phyloP scores from a whole-genome alignment of 108 stramenopile species.

The Nitzschia sp. region DNA sequence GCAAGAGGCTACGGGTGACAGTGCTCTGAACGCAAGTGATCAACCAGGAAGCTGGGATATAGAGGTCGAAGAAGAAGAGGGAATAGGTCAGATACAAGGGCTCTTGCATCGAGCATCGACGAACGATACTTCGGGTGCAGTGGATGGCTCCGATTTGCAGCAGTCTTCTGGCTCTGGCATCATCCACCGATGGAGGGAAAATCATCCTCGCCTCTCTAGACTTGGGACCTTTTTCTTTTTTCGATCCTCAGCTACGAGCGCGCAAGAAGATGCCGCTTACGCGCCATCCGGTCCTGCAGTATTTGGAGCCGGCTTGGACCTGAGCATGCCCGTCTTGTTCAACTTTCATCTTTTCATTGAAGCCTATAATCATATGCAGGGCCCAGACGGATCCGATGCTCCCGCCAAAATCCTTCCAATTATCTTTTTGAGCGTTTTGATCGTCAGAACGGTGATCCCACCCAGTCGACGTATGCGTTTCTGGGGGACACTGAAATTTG shows the following conservation, averaged over 20 bases:
- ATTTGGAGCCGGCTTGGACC: slow-evolving; percentile 78
- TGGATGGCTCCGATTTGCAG: slow-evolving; percentile 8
- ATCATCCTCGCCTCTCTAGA: slow-evolving; percentile 40
- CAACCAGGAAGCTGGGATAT: slow-evolving; percentile 13
- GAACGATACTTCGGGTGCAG: slow-evolving; percentile 2
- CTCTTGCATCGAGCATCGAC: slow-evolving; percentile 10
- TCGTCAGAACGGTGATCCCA: slow-evolving; percentile 72
- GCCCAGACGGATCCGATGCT: slow-evolving; percentile 37
- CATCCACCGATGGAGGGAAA: slow-evolving; percentile 41
- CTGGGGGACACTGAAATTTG: slow-evolving; percentile 74
- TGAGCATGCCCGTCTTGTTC: slow-evolving; percentile 84
- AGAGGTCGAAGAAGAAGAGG: slow-evolving; percentile 26
- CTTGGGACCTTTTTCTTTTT: slow-evolving; percentile 55
- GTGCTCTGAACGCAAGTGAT: neutral
- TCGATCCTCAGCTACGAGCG: slow-evolving; percentile 34
- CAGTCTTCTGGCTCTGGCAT: neutral
- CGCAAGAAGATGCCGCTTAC: slow-evolving; percentile 59
- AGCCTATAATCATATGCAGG: slow-evolving; percentile 56
- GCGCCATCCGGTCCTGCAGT: slow-evolving; percentile 87
- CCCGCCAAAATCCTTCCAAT: slow-evolving; percentile 79
- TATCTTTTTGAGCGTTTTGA: slow-evolving; percentile 71
- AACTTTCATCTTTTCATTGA: slow-evolving; percentile 89
- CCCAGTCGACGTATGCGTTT: slow-evolving; percentile 66
- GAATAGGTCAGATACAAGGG: slow-evolving; percentile 11
- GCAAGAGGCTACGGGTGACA: neutral